These are phyloP conservation scores for Microcos paniculata DNA, from an alignment of 345 rosid species.

Conservation along the genomic window DNA sequence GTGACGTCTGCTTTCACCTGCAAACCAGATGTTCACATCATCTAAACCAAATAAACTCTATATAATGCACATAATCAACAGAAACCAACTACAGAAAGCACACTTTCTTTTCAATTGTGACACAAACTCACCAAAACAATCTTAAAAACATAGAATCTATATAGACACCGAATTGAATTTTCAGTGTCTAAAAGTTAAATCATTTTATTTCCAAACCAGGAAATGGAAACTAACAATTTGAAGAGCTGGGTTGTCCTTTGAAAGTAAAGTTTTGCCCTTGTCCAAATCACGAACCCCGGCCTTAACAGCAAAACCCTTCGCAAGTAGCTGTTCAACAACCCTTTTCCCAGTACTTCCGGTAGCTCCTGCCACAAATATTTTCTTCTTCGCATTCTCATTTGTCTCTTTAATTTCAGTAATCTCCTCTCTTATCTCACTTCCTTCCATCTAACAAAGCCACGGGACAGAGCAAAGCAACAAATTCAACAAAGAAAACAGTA, in stretches of 20 bases:
- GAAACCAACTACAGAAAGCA: neutral
- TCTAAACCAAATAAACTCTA: neutral
- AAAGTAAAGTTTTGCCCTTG: slow-evolving; percentile 60
- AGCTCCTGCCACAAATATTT: slow-evolving; percentile 88
- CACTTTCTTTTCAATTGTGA: neutral
- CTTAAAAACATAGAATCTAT: neutral
- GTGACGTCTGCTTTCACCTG: slow-evolving; percentile 93
- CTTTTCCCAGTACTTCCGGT: slow-evolving; percentile 83
- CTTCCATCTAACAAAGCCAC: slow-evolving; percentile 51
- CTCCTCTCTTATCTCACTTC: slow-evolving; percentile 43
- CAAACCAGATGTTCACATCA: neutral
- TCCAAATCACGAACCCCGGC: slow-evolving; percentile 84
- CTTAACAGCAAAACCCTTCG: slow-evolving; percentile 79
- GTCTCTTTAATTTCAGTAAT: slow-evolving; percentile 20
- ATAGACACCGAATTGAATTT: slow-evolving; percentile 6
- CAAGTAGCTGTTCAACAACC: slow-evolving; percentile 74
- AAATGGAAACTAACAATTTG: slow-evolving; percentile 52
- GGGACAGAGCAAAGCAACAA: neutral
- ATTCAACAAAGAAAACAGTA: neutral
- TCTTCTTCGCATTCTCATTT: slow-evolving; percentile 36
- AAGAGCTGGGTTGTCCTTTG: slow-evolving; percentile 58
- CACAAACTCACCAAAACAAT: neutral
- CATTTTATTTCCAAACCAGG: neutral
- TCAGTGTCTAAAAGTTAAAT: neutral
- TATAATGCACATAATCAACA: neutral